Evolutionary conservation across 2,329 filamentous ascomycete species (phyloP).

Genomic region (Cephalotrichum gorgonifer): DNA sequence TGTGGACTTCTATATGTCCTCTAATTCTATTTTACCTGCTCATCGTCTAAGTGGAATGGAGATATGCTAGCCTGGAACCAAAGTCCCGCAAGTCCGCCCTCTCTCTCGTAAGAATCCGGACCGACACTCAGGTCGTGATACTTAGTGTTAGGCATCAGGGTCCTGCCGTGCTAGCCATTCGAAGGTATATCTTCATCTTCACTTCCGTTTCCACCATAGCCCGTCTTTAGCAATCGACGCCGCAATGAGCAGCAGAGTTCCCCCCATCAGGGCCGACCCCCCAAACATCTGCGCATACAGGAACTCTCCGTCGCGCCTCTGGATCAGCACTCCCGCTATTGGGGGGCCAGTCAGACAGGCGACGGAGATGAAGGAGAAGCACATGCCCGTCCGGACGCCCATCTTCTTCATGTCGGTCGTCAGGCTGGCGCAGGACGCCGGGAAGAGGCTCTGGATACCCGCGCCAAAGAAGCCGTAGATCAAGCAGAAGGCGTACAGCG

Average conservation of each 20-base stretch:
- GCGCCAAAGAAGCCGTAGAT: conserved; percentile 56
- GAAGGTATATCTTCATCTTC: too few relatives aligned
- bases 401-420: conserved; percentile 39
- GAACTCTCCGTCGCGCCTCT: conserved; percentile 27
- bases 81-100: too few relatives aligned
- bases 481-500: conserved; percentile 51
- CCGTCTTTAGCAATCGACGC: background rate
- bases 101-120: too few relatives aligned
- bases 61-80: too few relatives aligned
- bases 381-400: conserved; percentile 47
- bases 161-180: too few relatives aligned
- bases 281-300: conserved; percentile 38
- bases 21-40: too few relatives aligned
- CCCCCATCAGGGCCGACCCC: conserved; percentile 22
- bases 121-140: too few relatives aligned
- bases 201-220: background rate
- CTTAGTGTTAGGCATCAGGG: too few relatives aligned
- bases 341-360: conserved; percentile 43
- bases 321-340: conserved; percentile 38
- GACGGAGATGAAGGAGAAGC: conserved; percentile 44
- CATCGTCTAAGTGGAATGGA: too few relatives aligned
- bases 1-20: too few relatives aligned
- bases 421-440: conserved; percentile 34
- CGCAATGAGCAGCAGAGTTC: background rate
- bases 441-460: conserved; percentile 54